Percentiles rank a stretch among this genome's conserved stretches.
These are phyloP conservation scores for Neurospora sp. DNA, from an alignment of 495 filamentous ascomycete genomes.

Conservation along the genomic window DNA sequence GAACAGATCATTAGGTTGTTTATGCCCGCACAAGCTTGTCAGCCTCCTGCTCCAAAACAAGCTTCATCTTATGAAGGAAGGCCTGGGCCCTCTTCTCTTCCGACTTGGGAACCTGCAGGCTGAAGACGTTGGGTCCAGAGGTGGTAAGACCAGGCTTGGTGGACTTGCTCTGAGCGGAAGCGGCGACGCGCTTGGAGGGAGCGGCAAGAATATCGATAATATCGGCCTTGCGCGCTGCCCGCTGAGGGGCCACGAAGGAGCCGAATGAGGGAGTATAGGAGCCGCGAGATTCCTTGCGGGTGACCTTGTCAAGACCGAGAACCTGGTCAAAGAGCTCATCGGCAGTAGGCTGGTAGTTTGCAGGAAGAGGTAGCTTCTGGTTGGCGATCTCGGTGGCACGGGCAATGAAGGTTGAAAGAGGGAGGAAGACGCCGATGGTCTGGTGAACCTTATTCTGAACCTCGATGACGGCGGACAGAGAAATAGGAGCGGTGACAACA, in stretches of 20 bases:
- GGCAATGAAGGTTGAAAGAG: conserved; percentile 77
- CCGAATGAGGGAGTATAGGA: conserved; percentile 48
- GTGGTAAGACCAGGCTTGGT: conserved; percentile 27
- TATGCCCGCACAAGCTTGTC: conserved; percentile 51
- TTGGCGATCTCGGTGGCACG: conserved; percentile 80
- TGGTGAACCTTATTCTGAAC: conserved; percentile 71
- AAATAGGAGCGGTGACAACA: conserved; percentile 60
- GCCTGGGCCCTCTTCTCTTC: conserved; percentile 72
- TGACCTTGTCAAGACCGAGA: conserved; percentile 53
- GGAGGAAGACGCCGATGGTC: conserved; percentile 65
- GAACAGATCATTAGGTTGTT: neutral
- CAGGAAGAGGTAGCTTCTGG: conserved; percentile 62
- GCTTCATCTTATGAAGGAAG: conserved; percentile 78
- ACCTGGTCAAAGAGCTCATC: conserved; percentile 86
- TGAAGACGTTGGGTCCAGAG: conserved; percentile 64
- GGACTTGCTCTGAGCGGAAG: conserved; percentile 11
- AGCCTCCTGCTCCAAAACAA: conserved; percentile 71
- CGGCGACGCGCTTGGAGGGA: conserved; percentile 23
- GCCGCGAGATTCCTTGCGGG: conserved; percentile 35
- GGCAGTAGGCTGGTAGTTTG: conserved; percentile 48
- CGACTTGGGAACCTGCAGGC: conserved; percentile 58
- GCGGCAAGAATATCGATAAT: conserved; percentile 70
- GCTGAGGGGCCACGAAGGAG: conserved; percentile 29
- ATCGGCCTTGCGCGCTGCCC: conserved; percentile 54
- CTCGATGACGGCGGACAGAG: conserved; percentile 63